These are phyloP conservation scores for Diaporthe capsici DNA, from an alignment of 2,329 filamentous ascomycete species.

Conservation along the genomic window DNA sequence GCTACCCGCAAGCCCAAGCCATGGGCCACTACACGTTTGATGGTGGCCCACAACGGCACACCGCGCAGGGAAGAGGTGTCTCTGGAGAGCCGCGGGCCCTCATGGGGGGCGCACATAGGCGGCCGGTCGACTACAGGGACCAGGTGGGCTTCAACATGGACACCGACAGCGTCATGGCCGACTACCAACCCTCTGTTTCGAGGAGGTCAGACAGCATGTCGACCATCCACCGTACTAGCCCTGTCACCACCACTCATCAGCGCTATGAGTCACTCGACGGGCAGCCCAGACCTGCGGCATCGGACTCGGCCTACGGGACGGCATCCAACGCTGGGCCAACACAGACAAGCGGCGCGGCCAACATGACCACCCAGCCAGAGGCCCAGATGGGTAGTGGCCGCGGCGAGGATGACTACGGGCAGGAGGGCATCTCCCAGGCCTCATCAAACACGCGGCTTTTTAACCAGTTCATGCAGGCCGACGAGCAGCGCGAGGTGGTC, in stretches of 20 bases:
- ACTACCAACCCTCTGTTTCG: not conserved
- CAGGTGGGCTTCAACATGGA: slow-evolving; percentile 32
- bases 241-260: slow-evolving; percentile 9
- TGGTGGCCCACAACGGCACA: not conserved
- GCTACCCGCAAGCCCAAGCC: slow-evolving; percentile 13
- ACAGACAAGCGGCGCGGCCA: not conserved
- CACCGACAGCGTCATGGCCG: slow-evolving; percentile 21
- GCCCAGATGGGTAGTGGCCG: slow-evolving; percentile 12
- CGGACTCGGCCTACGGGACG: slow-evolving; percentile 32
- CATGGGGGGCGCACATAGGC: slow-evolving; percentile 15
- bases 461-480: slow-evolving; percentile 29
- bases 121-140: not conserved
- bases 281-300: not conserved
- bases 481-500: slow-evolving; percentile 23
- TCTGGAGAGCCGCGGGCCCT: not conserved
- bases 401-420: not conserved
- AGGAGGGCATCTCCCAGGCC: slow-evolving; percentile 33
- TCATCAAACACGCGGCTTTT: slow-evolving; percentile 13
- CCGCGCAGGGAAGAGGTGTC: not conserved
- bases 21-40: slow-evolving; percentile 35
- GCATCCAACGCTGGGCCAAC: slow-evolving; percentile 10
- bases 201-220: slow-evolving; percentile 32
- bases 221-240: slow-evolving; percentile 23
- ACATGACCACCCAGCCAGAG: slow-evolving; percentile 15
- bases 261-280: not conserved